These are phyloP conservation scores for maize (Zea mays) DNA, from an alignment of 176 grass and related monocot genomes.

Conservation along the genomic window DNA sequence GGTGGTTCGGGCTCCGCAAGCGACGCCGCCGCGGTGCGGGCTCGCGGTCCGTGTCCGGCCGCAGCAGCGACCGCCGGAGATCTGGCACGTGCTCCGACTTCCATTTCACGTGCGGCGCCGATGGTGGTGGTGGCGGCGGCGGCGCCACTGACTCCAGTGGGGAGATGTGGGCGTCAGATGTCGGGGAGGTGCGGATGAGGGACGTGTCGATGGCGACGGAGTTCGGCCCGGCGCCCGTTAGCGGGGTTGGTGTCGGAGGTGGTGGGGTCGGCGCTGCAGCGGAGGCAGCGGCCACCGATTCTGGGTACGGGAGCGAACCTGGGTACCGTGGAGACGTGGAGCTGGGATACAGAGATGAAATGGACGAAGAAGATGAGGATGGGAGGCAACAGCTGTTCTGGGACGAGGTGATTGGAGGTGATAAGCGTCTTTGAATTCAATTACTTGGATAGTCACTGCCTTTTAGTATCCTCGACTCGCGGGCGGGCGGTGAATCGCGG, in stretches of 20 bases:
- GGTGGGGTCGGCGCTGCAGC: slow-evolving; percentile 25
- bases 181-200: slow-evolving; percentile 72
- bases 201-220: slow-evolving; percentile 57
- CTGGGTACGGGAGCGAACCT: slow-evolving; percentile 77
- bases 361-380: slow-evolving; percentile 78
- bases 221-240: slow-evolving; percentile 36
- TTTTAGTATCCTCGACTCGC: neutral
- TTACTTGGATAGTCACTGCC: slow-evolving; percentile 10
- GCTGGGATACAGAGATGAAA: slow-evolving; percentile 71
- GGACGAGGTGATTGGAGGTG: slow-evolving; percentile 68
- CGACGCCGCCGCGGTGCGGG: slow-evolving; percentile 56
- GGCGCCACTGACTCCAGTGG: slow-evolving; percentile 78
- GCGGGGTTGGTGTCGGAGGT: slow-evolving; percentile 25
- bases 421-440: slow-evolving; percentile 33
- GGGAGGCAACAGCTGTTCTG: slow-evolving; percentile 63
- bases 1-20: slow-evolving; percentile 61
- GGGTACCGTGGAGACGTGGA: slow-evolving; percentile 82
- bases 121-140: slow-evolving; percentile 59
- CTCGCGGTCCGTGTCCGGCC: slow-evolving; percentile 70
- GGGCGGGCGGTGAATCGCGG: too few species aligned
- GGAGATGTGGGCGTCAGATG: slow-evolving; percentile 80
- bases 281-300: slow-evolving; percentile 52
- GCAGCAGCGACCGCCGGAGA: slow-evolving; percentile 74
- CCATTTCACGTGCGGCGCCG: slow-evolving; percentile 57
- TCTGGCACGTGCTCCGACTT: slow-evolving; percentile 84